Percentiles rank a stretch among this genome's conserved stretches.
These are phyloP conservation scores for Globisporangium carolinianum DNA, from an alignment of 352 stramenopile genomes.

Conservation along the genomic window DNA sequence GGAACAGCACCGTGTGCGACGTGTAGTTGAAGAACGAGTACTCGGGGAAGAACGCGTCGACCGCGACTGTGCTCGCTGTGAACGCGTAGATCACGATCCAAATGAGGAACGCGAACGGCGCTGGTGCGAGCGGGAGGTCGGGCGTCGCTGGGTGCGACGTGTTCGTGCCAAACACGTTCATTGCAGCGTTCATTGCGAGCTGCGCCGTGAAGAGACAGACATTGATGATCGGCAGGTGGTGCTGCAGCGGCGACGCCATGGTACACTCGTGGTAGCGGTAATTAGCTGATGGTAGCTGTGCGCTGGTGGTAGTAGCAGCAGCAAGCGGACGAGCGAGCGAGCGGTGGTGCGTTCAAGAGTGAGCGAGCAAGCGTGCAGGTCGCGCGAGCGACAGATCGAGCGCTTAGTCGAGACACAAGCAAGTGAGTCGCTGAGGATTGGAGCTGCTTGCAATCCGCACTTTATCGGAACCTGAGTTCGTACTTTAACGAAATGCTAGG, in stretches of 20 bases:
- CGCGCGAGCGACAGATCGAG: too few relatives aligned
- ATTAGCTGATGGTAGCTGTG: background rate
- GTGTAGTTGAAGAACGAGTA: constrained; percentile 54
- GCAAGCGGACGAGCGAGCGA: background rate
- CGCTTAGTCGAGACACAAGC: too few relatives aligned
- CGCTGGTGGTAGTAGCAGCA: background rate
- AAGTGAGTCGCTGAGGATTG: too few relatives aligned
- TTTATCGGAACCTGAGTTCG: too few relatives aligned
- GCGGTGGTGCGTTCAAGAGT: background rate
- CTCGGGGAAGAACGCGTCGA: constrained; percentile 42
- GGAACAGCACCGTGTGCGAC: constrained; percentile 35
- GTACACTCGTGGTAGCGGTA: background rate
- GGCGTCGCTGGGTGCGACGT: constrained; percentile 2
- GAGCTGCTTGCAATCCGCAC: too few relatives aligned
- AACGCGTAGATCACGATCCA: constrained; percentile 53
- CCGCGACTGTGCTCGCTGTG: constrained; percentile 31
- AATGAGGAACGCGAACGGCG: constrained; percentile 40
- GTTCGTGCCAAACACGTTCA: constrained; percentile 8
- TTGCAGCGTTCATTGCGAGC: constrained; percentile 10
- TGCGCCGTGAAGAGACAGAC: constrained; percentile 9
- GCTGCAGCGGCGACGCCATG: constrained; percentile 13
- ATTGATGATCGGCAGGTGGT: constrained; percentile 16
- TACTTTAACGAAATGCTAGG: too few relatives aligned
- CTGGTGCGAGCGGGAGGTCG: constrained; percentile 33
- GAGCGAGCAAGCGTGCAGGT: too few relatives aligned